Percentiles rank a stretch among this genome's conserved stretches.
Evolutionary conservation across 1,139 yeast species (phyloP).

Genomic region (Yamadazyma atmosphaerica): DNA sequence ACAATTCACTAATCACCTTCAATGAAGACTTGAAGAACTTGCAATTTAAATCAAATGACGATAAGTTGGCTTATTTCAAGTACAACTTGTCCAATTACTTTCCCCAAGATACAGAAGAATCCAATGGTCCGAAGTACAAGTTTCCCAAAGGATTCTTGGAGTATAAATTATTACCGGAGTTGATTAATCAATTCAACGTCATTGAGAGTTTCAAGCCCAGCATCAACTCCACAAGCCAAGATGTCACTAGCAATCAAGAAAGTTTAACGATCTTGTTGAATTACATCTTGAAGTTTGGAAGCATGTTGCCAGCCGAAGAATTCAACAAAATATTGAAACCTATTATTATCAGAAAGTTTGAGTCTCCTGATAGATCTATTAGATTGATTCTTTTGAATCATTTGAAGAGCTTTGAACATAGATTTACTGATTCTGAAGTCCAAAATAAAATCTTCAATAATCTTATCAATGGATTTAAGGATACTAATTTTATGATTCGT

Average conservation of each 20-base stretch:
- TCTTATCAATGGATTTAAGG: conserved; percentile 78
- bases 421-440: conserved; percentile 59
- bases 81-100: conserved; percentile 36
- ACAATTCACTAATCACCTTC: conserved; percentile 46
- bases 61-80: conserved; percentile 55
- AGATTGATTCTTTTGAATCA: conserved; percentile 68
- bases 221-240: conserved; percentile 28
- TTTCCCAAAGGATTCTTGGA: conserved; percentile 65
- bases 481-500: conserved; percentile 76
- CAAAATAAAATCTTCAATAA: conserved; percentile 69
- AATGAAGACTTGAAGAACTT: conserved; percentile 54
- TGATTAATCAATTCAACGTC: conserved; percentile 39
- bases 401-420: conserved; percentile 55
- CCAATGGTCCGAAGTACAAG: conserved; percentile 14
- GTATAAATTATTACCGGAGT: conserved; percentile 66
- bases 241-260: conserved; percentile 36
- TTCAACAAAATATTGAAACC: conserved; percentile 59
- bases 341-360: conserved; percentile 60
- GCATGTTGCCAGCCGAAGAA: conserved; percentile 34
- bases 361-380: conserved; percentile 72
- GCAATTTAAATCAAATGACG: conserved; percentile 47
- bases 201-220: conserved; percentile 22
- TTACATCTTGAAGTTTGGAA: conserved; percentile 47
- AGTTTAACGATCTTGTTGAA: conserved; percentile 44
- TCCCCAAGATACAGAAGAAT: conserved; percentile 16